Base-by-base conservation (phyloP, 2,329 filamentous ascomycete species). In the Penicillium sp. region DNA sequence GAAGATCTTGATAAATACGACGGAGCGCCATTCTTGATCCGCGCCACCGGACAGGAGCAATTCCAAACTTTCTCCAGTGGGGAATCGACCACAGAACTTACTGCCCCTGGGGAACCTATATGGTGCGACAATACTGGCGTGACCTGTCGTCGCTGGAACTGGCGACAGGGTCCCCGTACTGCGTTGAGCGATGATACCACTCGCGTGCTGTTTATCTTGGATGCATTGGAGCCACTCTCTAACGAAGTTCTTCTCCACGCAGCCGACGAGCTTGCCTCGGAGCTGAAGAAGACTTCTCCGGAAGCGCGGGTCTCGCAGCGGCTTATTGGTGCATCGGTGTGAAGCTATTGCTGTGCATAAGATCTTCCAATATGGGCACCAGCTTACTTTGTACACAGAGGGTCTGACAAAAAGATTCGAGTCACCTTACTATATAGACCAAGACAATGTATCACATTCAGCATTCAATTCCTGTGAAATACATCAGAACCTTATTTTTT, bases 71-170 rank as follows among this genome's bases (percentile, higher is more conserved):
- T 58, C 4, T 59, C 67, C 3, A 62, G 59, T 2, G 71, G 70
- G 1, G 65, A 72, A 48, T 48, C 57, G 6, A 40, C 48, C 36
- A 52, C 46, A 0, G 60, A 63, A 22, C 29, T 50, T 16, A 60
- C 67, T 2, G 62, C 63, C 10, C 50, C 51, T 1, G 74, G 73
- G 1, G 74, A 76, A 55, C 71, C 70, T 1, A 67, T 75, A 9
- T 75, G 72, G 74, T 74, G 72, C 52, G 74, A 76, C 50, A 60
- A 68, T 10, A 61, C 51, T 1, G 72, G 72, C 0, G 65, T 76
- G 9, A 75, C 73, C 13, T 76, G 72, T 49, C 65, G 73, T 7
- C 51, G 70, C 6, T 75, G 71, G 73, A 75, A 75, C 56, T 75
- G 74, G 72, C 56, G 73, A 22, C 73, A 75, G 55, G 69, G 72